Evolutionary conservation across 148 eudicot species (phyloP).

Genomic region (Camellia sinensis): DNA sequence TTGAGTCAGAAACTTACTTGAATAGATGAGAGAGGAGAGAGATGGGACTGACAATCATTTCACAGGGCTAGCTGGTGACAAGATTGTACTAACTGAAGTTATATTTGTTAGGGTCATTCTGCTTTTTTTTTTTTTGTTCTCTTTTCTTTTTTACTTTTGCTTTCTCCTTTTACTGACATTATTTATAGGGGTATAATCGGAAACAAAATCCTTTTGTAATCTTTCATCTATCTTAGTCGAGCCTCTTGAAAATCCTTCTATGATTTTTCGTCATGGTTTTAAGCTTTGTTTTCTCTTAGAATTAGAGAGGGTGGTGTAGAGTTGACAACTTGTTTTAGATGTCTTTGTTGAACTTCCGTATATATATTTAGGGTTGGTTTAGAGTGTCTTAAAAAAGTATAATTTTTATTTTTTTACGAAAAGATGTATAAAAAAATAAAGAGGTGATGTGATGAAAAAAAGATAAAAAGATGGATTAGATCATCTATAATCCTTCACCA

Average conservation of each 20-base stretch:
- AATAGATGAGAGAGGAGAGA: constrained; percentile 10
- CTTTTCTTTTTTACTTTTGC: constrained; percentile 7
- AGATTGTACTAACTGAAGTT: constrained; percentile 25
- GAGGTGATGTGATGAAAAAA: no score
- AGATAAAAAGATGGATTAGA: no score
- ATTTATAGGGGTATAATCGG: constrained; percentile 12
- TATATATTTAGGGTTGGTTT: no score
- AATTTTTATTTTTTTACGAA: no score
- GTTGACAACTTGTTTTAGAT: no score
- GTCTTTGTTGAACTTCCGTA: no score
- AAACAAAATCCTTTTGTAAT: constrained; percentile 13
- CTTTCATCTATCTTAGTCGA: not conserved
- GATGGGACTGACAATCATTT: constrained; percentile 36
- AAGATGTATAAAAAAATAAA: no score
- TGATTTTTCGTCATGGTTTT: not conserved
- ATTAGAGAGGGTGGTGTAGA: no score
- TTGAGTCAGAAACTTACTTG: constrained; percentile 21
- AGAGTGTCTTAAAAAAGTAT: no score
- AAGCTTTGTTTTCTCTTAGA: no score
- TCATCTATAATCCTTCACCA: no score
- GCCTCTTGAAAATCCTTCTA: not conserved
- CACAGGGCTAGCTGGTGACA: constrained; percentile 14
- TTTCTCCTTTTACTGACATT: constrained; percentile 19
- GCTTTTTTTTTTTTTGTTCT: not conserved
- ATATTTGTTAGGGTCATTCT: constrained; percentile 1